phyloP scores from a whole-genome alignment of 2,329 filamentous ascomycete genomes.

The Pestalotiopsis sp. region DNA sequence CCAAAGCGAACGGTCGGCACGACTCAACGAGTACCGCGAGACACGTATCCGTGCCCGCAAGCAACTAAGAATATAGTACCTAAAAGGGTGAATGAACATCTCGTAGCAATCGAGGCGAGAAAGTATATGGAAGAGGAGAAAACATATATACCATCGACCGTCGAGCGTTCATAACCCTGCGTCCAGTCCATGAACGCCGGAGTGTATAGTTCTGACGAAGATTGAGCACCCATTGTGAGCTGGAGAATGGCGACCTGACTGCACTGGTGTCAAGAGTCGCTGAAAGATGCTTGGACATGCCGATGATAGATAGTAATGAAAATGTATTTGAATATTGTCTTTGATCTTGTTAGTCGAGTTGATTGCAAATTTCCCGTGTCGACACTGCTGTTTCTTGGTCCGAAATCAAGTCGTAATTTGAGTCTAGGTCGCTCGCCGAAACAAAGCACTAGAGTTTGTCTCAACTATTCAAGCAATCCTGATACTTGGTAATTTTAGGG shows the following conservation, averaged over 20 bases:
- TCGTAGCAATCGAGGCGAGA: not conserved
- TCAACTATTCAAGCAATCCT: too few relatives aligned
- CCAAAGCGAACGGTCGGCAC: too few relatives aligned
- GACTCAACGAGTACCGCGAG: too few relatives aligned
- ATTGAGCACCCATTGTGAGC: not conserved
- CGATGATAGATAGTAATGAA: not conserved
- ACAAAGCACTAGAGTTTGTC: too few relatives aligned
- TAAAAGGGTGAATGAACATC: not conserved
- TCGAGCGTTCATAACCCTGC: slow-evolving; percentile 4
- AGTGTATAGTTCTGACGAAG: slow-evolving; percentile 5
- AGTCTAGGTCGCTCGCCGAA: too few relatives aligned
- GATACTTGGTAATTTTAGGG: too few relatives aligned
- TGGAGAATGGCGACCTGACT: not conserved
- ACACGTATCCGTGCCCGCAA: too few relatives aligned
- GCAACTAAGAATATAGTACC: too few relatives aligned
- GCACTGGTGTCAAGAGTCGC: not conserved
- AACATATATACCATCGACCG: not conserved
- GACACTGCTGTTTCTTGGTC: too few relatives aligned
- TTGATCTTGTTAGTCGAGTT: too few relatives aligned
- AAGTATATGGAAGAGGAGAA: not conserved
- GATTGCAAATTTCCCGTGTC: too few relatives aligned
- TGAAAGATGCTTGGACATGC: slow-evolving; percentile 5
- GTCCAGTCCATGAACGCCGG: not conserved
- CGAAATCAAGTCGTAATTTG: too few relatives aligned
- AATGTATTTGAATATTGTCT: not conserved